Percentiles rank a stretch among this genome's conserved stretches.
These are phyloP conservation scores for Kalmanozyma brasiliensis DNA, from an alignment of 1,284 basidiomycete genomes.

Conservation along the genomic window DNA sequence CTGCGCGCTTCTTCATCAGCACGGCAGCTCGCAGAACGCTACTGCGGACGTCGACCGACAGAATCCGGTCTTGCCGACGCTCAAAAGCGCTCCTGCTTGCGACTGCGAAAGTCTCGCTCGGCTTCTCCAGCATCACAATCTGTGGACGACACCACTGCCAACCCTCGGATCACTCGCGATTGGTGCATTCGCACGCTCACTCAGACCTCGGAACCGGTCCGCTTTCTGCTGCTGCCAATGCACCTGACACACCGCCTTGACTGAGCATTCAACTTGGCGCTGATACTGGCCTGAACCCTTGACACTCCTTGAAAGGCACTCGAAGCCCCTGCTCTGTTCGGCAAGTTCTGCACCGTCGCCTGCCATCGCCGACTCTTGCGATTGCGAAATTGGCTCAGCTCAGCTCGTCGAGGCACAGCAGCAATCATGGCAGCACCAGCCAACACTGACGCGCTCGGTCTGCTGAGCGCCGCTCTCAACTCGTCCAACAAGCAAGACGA, in stretches of 20 bases:
- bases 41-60: too few relatives aligned
- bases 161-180: background rate
- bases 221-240: conserved; percentile 6
- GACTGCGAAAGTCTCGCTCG: too few relatives aligned
- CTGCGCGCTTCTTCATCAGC: background rate
- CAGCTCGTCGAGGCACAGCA: background rate
- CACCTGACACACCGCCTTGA: background rate
- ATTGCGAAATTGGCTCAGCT: too few relatives aligned
- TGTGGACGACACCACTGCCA: too few relatives aligned
- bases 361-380: too few relatives aligned
- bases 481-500: conserved; percentile 40
- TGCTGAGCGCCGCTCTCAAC: conserved; percentile 58
- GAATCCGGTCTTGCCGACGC: too few relatives aligned
- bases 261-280: background rate
- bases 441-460: conserved; percentile 51
- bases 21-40: background rate
- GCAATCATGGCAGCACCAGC: conserved; percentile 43
- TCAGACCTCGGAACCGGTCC: background rate
- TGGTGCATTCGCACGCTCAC: background rate
- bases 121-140: too few relatives aligned
- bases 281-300: too few relatives aligned
- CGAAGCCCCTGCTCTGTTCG: background rate
- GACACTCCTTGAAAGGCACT: too few relatives aligned
- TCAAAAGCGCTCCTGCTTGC: too few relatives aligned
- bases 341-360: background rate